Conservation (phyloP, 257 asterid species). For the Solanum corneliomulleri region DNA sequence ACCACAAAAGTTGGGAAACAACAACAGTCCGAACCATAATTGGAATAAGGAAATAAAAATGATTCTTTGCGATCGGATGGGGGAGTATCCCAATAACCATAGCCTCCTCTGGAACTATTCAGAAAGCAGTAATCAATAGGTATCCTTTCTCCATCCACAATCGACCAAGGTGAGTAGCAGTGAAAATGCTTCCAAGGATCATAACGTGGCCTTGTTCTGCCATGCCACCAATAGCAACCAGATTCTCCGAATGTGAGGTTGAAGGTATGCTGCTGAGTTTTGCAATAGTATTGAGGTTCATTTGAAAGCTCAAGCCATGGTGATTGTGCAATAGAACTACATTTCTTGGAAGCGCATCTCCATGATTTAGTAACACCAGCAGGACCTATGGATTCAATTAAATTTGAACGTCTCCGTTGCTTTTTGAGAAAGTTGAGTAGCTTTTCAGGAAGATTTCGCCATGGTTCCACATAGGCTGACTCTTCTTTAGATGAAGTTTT, state of each 20-base stretch:
- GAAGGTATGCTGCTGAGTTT: background rate
- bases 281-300: background rate
- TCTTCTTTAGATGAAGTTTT: background rate
- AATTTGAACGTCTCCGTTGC: background rate
- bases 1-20: constrained; percentile 7
- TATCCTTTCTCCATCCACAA: background rate
- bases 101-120: background rate
- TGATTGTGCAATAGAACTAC: background rate
- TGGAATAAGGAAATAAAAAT: background rate
- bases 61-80: background rate
- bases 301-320: background rate
- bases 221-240: background rate
- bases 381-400: background rate
- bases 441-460: constrained; percentile 1
- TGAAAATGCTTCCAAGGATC: background rate
- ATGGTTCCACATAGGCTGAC: background rate
- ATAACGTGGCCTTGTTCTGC: background rate
- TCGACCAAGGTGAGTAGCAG: background rate
- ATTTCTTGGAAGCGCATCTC: background rate
- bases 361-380: constrained; percentile 2
- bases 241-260: background rate
- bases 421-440: background rate
- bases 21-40: background rate
- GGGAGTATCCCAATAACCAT: background rate
- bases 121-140: background rate